Percentiles rank a stretch among this genome's conserved stretches.
Evolutionary conservation across 1,284 basidiomycete species (phyloP).

Genomic region (Rhodotorula sp.): DNA sequence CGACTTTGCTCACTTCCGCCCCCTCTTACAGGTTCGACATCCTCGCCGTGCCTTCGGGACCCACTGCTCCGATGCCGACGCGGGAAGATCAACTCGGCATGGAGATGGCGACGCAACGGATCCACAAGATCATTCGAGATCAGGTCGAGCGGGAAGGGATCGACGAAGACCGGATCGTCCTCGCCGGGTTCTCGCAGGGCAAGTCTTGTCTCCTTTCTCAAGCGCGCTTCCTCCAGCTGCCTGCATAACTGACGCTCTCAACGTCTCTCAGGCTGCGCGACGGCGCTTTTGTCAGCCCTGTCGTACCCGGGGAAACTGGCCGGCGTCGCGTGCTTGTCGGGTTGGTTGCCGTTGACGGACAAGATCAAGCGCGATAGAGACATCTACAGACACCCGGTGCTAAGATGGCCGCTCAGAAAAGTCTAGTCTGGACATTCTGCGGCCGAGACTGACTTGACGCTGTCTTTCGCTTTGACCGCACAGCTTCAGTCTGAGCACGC

Average conservation of each 20-base stretch:
- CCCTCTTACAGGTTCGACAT: too few species aligned
- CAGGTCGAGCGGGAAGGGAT: constrained; percentile 2
- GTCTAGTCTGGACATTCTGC: too few species aligned
- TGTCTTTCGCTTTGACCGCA: too few species aligned
- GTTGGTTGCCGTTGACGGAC: neutral
- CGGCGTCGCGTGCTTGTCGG: neutral
- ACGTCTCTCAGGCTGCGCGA: neutral
- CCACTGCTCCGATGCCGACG: too few species aligned
- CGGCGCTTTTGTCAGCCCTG: neutral
- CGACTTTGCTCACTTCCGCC: too few species aligned
- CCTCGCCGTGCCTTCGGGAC: too few species aligned
- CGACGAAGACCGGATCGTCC: neutral
- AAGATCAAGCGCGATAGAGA: neutral
- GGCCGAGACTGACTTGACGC: neutral
- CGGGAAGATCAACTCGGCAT: neutral
- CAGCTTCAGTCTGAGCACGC: neutral
- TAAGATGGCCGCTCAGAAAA: neutral
- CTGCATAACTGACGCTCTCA: neutral
- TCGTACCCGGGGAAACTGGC: neutral
- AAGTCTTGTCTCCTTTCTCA: neutral
- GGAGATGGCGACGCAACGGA: neutral
- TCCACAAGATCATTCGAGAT: neutral
- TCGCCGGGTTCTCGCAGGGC: constrained; percentile 5
- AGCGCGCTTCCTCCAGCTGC: too few species aligned
- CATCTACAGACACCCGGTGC: neutral